Evolutionary conservation across 768 basidiomycete genomes (phyloP).

Genomic region (Collybiopsis luxurians): DNA sequence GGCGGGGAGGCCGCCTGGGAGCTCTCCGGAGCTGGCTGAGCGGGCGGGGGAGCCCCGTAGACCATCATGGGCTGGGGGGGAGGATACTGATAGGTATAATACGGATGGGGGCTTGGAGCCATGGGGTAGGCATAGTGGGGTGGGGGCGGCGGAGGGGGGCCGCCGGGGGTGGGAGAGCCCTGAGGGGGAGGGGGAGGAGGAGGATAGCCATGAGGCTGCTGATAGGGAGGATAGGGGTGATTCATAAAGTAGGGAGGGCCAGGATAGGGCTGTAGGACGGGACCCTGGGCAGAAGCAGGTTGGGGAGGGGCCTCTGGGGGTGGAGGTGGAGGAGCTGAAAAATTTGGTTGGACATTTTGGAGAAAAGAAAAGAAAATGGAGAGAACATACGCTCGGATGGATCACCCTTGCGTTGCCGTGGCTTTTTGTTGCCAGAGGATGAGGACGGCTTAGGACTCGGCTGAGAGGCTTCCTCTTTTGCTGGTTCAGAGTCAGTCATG

Average conservation of each 20-base stretch:
- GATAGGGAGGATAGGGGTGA: conserved; percentile 53
- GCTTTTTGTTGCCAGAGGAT: conserved; percentile 38
- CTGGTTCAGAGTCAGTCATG: conserved; percentile 20
- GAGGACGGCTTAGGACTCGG: conserved; percentile 39
- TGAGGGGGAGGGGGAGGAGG: conserved; percentile 32
- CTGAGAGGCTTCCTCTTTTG: conserved; percentile 30
- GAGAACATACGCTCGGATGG: conserved; percentile 22
- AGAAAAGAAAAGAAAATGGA: neutral
- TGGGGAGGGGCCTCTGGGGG: conserved; percentile 28
- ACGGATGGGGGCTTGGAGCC: conserved; percentile 53
- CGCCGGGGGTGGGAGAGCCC: conserved; percentile 35
- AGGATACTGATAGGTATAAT: conserved; percentile 58
- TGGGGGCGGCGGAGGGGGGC: conserved; percentile 36
- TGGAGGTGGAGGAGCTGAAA: conserved; percentile 15
- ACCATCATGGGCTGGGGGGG: conserved; percentile 70
- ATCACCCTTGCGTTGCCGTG: conserved; percentile 52
- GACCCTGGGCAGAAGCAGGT: conserved; percentile 33
- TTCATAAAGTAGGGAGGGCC: conserved; percentile 61
- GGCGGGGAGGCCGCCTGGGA: conserved; percentile 10
- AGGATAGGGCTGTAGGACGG: conserved; percentile 53
- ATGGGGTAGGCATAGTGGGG: conserved; percentile 58
- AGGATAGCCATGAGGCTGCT: conserved; percentile 22
- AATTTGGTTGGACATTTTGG: conserved; percentile 1
- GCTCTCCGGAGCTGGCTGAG: conserved; percentile 37
- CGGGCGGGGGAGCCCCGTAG: conserved; percentile 48